Evolutionary conservation across 2,329 filamentous ascomycete genomes (phyloP).

Genomic region (Sporothrix protearum): DNA sequence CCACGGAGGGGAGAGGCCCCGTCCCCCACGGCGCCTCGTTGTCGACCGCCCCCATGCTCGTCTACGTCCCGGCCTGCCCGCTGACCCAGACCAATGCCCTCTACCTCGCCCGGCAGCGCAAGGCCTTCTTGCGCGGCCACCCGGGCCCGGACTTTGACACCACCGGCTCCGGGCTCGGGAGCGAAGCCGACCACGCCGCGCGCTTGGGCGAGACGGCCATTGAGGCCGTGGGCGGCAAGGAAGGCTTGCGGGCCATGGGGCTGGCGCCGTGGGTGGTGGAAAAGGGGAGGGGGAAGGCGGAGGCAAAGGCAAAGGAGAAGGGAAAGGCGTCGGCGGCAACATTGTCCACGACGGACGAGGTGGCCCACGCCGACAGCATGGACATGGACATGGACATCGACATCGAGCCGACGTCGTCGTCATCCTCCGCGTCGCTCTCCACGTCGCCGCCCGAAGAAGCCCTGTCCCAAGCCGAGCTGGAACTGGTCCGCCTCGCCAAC

Average conservation of each 20-base stretch:
- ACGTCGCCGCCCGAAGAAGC: constrained; percentile 21
- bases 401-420: constrained; percentile 30
- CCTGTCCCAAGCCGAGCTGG: constrained; percentile 42
- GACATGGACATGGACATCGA: no score
- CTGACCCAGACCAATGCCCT: constrained; percentile 57
- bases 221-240: constrained; percentile 47
- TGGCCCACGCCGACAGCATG: constrained; percentile 28
- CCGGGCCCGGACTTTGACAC: constrained; percentile 56
- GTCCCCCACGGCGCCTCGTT: neutral
- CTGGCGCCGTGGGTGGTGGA: constrained; percentile 49
- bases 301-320: constrained; percentile 27
- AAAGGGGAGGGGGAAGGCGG: constrained; percentile 25
- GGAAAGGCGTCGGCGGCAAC: constrained; percentile 33
- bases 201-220: constrained; percentile 52
- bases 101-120: constrained; percentile 55
- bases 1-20: neutral
- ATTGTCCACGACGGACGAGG: neutral
- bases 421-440: no score
- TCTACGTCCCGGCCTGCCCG: constrained; percentile 54
- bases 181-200: constrained; percentile 49
- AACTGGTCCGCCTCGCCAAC: constrained; percentile 53
- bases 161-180: constrained; percentile 48
- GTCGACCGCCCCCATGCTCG: constrained; percentile 46
- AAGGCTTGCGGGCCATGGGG: constrained; percentile 56
- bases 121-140: constrained; percentile 54